Conservation (phyloP, 2,329 filamentous ascomycete species). For the Phialophora verrucosa region DNA sequence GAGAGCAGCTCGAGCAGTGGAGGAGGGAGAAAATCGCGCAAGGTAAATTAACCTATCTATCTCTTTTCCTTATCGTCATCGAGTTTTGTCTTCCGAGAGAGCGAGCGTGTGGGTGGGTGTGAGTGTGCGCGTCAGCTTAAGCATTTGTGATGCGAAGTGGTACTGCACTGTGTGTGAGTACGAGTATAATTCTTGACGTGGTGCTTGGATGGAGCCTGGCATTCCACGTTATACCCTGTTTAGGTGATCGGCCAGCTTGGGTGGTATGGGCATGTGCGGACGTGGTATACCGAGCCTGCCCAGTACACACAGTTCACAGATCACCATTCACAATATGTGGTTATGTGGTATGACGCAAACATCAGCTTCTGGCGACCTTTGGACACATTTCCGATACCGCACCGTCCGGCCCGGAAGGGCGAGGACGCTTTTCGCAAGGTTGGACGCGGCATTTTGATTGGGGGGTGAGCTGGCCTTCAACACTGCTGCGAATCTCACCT, state of each 20-base stretch:
- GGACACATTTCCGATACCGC: slow-evolving; percentile 11
- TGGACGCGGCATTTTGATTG: background rate
- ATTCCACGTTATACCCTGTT: background rate
- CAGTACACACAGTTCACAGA: too few species aligned
- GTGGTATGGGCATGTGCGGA: background rate
- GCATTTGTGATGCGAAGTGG: background rate
- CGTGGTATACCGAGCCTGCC: too few species aligned
- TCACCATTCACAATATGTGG: too few species aligned
- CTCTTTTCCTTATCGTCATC: background rate
- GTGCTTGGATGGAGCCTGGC: background rate
- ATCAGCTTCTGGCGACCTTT: slow-evolving; percentile 8
- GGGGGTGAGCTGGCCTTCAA: background rate
- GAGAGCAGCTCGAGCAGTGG: slow-evolving; percentile 26
- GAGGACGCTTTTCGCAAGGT: background rate
- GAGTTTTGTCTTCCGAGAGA: background rate
- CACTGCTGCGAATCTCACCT: background rate
- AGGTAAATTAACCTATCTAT: slow-evolving; percentile 18
- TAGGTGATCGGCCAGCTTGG: background rate
- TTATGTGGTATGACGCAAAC: background rate
- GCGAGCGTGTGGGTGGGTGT: too few species aligned
- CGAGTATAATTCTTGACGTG: background rate
- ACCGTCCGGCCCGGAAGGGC: background rate
- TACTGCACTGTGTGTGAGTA: background rate
- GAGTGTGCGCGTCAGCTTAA: background rate
- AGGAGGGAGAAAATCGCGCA: slow-evolving; percentile 21